These are phyloP conservation scores for Nothophytophthora sp. DNA, from an alignment of 352 stramenopile species.

Conservation along the genomic window DNA sequence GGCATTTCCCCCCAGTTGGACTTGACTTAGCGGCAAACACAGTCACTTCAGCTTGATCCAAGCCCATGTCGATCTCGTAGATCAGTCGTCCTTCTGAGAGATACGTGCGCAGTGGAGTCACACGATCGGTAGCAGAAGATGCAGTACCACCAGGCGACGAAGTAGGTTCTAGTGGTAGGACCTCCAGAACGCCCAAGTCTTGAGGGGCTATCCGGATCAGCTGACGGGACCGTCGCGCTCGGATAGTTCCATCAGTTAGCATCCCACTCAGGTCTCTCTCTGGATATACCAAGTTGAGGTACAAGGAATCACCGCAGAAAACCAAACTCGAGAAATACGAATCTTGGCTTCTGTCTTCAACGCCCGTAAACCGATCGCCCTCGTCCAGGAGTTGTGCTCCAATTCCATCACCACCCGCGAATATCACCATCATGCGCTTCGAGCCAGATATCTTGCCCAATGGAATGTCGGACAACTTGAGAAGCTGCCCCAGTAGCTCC, in stretches of 20 bases:
- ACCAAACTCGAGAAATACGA: slow-evolving; percentile 55
- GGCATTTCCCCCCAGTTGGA: slow-evolving; percentile 2
- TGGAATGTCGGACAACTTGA: slow-evolving; percentile 19
- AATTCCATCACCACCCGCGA: slow-evolving; percentile 10
- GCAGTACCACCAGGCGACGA: neutral
- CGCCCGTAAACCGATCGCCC: slow-evolving; percentile 30
- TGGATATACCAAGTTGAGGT: slow-evolving; percentile 45
- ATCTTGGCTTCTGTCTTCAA: slow-evolving; percentile 28
- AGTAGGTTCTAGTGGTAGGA: slow-evolving; percentile 7
- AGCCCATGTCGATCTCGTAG: slow-evolving; percentile 52
- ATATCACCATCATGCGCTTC: slow-evolving; percentile 34
- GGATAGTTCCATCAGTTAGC: slow-evolving; percentile 2
- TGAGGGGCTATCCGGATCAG: slow-evolving; percentile 25
- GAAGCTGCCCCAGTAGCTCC: slow-evolving; percentile 26
- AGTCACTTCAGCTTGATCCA: slow-evolving; percentile 34
- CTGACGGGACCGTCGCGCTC: slow-evolving; percentile 9
- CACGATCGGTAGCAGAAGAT: neutral
- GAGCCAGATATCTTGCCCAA: slow-evolving; percentile 16
- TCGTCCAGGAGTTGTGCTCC: slow-evolving; percentile 22
- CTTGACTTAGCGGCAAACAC: slow-evolving; percentile 31
- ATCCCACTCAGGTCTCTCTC: slow-evolving; percentile 9
- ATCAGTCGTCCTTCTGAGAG: slow-evolving; percentile 51
- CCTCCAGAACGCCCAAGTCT: slow-evolving; percentile 18
- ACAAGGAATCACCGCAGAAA: slow-evolving; percentile 41
- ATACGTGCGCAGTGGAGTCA: slow-evolving; percentile 31